Evolutionary conservation across 1,284 basidiomycete genomes (phyloP), one percentile per base, ranked within the genome.

Genomic region (Anthracocystis setariae): DNA sequence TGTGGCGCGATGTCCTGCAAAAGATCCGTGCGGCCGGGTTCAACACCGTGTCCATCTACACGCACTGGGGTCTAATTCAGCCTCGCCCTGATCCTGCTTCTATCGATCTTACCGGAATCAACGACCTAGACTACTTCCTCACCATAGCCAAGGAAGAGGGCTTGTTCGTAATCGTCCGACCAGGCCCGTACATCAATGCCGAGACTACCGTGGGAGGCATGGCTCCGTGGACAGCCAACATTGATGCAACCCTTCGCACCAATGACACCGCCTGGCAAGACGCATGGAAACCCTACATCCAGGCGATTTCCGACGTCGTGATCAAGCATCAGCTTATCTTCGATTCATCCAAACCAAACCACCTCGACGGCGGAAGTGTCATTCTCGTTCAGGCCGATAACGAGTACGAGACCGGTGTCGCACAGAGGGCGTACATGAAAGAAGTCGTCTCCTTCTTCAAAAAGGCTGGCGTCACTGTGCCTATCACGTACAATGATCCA

Each of bases 1-100:
- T 93, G 54, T 93, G 91, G 91, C 86, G 88, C 15, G 91, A 93
- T 76, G 89, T 92, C 52, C 86, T 93, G 44, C 88, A 93, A 74
- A 93, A 91, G 81, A 85, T 89, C 72, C 90, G 91, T 73, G 91
- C 91, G 1, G 89, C 90, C 0, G 92, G 91, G n/a, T 84, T 92
- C 65, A 93, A 92, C 73, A 69, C 63, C 9, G 60, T 74, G 18
- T 74, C 57, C 13, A 76, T 67, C 45, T 74, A 72, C 54, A 70
- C 67, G n/a, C 51, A 89, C 74, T 90, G 90, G 90, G 90, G 87
- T 2, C 79, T 91, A 52, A 87, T 88, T 20, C 91, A 92, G 73
- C 91, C 91, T 1, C 86, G 89, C 0, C 88, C 87, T n/a, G 90
- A 89, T 8, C 87, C 90, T 0, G 48, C 39, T 0, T 63, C 63